Conservation (phyloP, 2,329 filamentous ascomycete species). For the Graphiopsis chlorocephala region DNA sequence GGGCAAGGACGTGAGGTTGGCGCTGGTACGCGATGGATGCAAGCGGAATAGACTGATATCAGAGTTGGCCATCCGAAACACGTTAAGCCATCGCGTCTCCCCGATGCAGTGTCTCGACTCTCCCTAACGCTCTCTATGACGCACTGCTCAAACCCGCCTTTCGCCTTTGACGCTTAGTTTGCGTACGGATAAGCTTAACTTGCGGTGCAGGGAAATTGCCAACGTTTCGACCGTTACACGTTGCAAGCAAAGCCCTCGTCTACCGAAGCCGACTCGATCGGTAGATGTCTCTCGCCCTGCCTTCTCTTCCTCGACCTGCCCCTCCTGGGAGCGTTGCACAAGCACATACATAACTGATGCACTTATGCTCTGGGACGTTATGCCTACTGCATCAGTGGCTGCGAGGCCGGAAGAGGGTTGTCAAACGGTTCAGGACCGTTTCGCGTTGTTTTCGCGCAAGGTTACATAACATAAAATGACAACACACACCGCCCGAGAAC, state of each 20-base stretch:
- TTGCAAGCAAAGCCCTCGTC: not conserved
- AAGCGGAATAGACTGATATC: not conserved
- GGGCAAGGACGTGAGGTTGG: not conserved
- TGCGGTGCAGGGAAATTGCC: not conserved
- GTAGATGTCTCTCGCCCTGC: slow-evolving; percentile 6
- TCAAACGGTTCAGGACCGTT: not conserved
- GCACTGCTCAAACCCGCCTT: not conserved
- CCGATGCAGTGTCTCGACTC: slow-evolving; percentile 8
- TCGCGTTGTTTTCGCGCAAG: slow-evolving; percentile 6
- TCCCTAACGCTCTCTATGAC: slow-evolving; percentile 6
- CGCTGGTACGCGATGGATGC: not conserved
- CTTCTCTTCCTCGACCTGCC: not conserved
- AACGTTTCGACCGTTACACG: slow-evolving; percentile 10
- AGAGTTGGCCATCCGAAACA: slow-evolving; percentile 1
- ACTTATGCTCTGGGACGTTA: not conserved
- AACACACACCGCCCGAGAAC: slow-evolving; percentile 8
- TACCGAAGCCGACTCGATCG: not conserved
- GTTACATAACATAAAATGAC: slow-evolving; percentile 3
- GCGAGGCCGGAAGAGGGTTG: not conserved
- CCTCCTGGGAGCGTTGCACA: not conserved
- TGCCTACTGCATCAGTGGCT: not conserved
- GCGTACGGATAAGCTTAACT: slow-evolving; percentile 9
- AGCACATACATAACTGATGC: slow-evolving; percentile 4
- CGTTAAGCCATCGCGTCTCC: slow-evolving; percentile 6
- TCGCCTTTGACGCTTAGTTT: not conserved